phyloP scores from a whole-genome alignment of 495 filamentous ascomycete genomes.

The Penicillium chermesinum region DNA sequence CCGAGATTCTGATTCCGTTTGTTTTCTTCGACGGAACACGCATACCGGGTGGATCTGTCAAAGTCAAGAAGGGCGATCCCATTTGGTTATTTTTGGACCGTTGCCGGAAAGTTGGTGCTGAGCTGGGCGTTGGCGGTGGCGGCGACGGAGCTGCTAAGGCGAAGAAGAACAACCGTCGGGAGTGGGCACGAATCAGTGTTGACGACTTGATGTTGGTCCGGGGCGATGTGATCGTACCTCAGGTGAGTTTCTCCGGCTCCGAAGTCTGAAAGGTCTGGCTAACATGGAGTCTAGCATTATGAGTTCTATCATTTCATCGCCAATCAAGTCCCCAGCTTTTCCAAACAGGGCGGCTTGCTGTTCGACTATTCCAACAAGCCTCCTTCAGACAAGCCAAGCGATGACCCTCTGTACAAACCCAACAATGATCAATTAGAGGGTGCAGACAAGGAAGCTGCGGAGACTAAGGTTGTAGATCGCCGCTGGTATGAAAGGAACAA shows the following conservation, averaged over 20 bases:
- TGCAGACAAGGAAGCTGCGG: constrained; percentile 66
- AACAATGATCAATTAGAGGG: constrained; percentile 63
- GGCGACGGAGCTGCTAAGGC: constrained; percentile 50
- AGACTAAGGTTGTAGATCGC: constrained; percentile 93
- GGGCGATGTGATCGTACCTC: constrained; percentile 88
- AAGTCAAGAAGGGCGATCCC: constrained; percentile 87
- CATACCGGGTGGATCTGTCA: constrained; percentile 74
- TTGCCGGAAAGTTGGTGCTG: constrained; percentile 82
- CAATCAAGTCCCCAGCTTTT: constrained; percentile 71
- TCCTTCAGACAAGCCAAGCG: constrained; percentile 26
- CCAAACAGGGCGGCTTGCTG: constrained; percentile 47
- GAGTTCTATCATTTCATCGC: constrained; percentile 96
- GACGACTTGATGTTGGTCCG: constrained; percentile 94
- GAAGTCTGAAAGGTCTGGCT: constrained; percentile 10
- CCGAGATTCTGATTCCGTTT: constrained; percentile 89
- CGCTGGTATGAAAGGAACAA: constrained; percentile 97
- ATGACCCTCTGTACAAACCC: constrained; percentile 45
- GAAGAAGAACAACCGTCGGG: constrained; percentile 59
- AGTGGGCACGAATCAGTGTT: constrained; percentile 92
- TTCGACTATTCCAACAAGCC: constrained; percentile 74
- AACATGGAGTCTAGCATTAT: constrained; percentile 64
- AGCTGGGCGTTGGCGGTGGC: constrained; percentile 64
- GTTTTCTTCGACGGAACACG: constrained; percentile 98
- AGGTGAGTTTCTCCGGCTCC: constrained; percentile 54
- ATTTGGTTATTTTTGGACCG: constrained; percentile 90